phyloP scores from a whole-genome alignment of 1,284 basidiomycete species.

The Schizopora paradoxa region DNA sequence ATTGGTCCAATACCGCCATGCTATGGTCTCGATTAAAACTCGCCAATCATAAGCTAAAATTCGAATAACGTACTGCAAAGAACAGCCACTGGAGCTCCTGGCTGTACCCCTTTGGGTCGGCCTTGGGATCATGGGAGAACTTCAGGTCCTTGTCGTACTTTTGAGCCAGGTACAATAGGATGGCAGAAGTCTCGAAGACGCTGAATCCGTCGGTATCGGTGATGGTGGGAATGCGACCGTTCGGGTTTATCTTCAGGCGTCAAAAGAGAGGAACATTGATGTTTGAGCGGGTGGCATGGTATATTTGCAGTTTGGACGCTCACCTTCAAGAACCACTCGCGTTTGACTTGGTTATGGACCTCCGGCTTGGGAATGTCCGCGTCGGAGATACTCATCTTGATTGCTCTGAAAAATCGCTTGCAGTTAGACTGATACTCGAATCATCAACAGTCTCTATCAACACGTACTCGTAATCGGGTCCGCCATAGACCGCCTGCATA shows the following conservation, averaged over 20 bases:
- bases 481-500: slow-evolving; percentile 34
- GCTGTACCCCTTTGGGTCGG: slow-evolving; percentile 37
- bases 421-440: slow-evolving; percentile 24
- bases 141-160: slow-evolving; percentile 44
- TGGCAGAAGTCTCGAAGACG: slow-evolving; percentile 52
- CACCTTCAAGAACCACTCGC: slow-evolving; percentile 43
- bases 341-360: slow-evolving; percentile 42
- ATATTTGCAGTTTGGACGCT: neutral
- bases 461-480: slow-evolving; percentile 35
- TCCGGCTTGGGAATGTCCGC: slow-evolving; percentile 31
- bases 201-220: slow-evolving; percentile 39
- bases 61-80: slow-evolving; percentile 36
- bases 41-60: slow-evolving; percentile 1
- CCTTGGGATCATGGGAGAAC: slow-evolving; percentile 40
- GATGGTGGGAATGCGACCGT: slow-evolving; percentile 53
- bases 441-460: slow-evolving; percentile 10
- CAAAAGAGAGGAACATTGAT: neutral
- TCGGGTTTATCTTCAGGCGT: slow-evolving; percentile 48
- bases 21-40: slow-evolving; percentile 25
- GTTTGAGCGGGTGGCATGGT: neutral
- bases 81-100: slow-evolving; percentile 77
- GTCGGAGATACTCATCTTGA: slow-evolving; percentile 25
- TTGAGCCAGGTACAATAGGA: slow-evolving; percentile 49
- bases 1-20: slow-evolving; percentile 72
- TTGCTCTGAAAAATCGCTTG: slow-evolving; percentile 31